Evolutionary conservation across 768 basidiomycete genomes (phyloP), one percentile per base, ranked within the genome.

Genomic region (Lactarius pseudohatsudake): DNA sequence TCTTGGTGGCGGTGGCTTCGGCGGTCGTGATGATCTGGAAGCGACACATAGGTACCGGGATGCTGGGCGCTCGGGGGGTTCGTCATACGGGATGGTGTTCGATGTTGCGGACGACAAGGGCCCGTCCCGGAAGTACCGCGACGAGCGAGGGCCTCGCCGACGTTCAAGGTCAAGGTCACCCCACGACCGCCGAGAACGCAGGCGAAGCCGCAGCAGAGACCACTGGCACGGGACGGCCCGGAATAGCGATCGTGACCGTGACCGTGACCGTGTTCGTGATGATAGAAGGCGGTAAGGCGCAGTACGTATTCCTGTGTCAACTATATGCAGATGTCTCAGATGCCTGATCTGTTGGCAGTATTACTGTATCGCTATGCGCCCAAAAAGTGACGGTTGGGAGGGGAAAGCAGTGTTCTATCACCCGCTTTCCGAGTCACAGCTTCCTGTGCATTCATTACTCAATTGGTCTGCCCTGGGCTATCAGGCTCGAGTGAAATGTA

Each of bases 61-160:
- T 36, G 80, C 81, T 38, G 70, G 75, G 28, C 70, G 66, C 18
- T 71, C 71, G 8, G 67, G 74, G 22, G 74, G 76, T 16, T 75
- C 76, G 43, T 80, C 78, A 20, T 93, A 94, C 73, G 86, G 85
- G 26, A 87, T 95, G 89, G 90, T 95, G 28, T 95, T 96, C 75
- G 93, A 96, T 67, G 81, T 88, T n/a, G 79, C 81, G 38, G 76
- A 75, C 16, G 71, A 74, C 26, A 28, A 61, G 18, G 18, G 26
- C 7, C 61, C 67, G 36, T 32, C 58, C 7, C 64, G 47, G 38
- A 61, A 50, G 15, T 20, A 59, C 34, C 62, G 58, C 34, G 62
- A 67, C 22, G 62, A 59, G n/a, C 76, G 74, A 28, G 68, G 69
- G 10, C 70, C 72, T n/a, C 76, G 77, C 55, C 77, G 75, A 28